Conservation (phyloP, 306 rosid genomes). For the Myrica gale region DNA sequence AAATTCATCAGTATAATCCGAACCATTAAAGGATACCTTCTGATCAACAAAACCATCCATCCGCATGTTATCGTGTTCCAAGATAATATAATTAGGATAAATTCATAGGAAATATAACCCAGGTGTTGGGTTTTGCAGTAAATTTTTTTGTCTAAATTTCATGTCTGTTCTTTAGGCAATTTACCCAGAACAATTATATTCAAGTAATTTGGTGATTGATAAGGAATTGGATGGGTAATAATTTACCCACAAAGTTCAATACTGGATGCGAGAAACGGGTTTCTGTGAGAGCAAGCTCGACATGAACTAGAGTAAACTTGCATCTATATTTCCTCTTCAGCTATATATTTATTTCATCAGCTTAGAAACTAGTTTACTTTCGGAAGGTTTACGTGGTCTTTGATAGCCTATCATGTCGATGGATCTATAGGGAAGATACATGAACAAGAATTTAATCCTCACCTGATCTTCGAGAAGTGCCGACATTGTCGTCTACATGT, state of each 20-base stretch:
- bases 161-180: too few species aligned
- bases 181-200: background rate
- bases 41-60: too few species aligned
- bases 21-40: too few species aligned
- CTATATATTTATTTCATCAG: too few species aligned
- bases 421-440: background rate
- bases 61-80: too few species aligned
- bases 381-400: background rate
- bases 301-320: too few species aligned
- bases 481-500: background rate
- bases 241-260: too few species aligned
- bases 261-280: background rate
- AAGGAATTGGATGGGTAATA: background rate
- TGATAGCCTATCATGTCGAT: background rate
- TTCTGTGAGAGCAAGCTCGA: too few species aligned
- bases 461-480: constrained; percentile 44
- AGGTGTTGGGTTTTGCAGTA: background rate
- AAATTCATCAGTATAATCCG: constrained; percentile 11
- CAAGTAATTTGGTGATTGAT: background rate
- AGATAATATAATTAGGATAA: too few species aligned
- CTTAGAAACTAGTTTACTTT: too few species aligned
- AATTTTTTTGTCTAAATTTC: background rate
- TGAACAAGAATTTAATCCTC: constrained; percentile 8
- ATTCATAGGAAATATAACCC: background rate
- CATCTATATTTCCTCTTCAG: too few species aligned